These are phyloP conservation scores for Aspergillus nomiae DNA, from an alignment of 2,329 filamentous ascomycete genomes.

Conservation along the genomic window DNA sequence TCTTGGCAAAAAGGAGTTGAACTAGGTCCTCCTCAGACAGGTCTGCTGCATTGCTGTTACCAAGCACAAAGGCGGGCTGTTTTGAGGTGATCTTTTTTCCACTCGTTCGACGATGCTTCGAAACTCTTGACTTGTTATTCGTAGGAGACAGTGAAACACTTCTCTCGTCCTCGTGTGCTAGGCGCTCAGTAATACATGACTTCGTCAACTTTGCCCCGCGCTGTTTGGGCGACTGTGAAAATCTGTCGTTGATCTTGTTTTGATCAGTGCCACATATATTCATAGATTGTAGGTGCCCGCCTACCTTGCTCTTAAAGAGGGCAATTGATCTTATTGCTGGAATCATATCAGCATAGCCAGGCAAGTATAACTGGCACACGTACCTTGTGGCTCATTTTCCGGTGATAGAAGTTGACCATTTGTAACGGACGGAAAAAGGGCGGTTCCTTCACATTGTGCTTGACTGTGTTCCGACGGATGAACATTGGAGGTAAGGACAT, in stretches of 20 bases:
- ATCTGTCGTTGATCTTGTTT: background rate
- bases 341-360: background rate
- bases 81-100: slow-evolving; percentile 5
- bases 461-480: background rate
- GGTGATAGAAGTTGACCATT: background rate
- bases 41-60: slow-evolving; percentile 4
- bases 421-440: background rate
- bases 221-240: background rate
- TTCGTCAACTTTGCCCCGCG: background rate
- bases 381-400: background rate
- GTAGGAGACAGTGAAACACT: background rate
- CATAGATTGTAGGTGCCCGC: background rate
- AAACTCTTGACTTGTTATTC: slow-evolving; percentile 13
- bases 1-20: slow-evolving; percentile 35
- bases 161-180: background rate
- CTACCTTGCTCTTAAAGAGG: background rate
- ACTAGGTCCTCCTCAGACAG: slow-evolving; percentile 40
- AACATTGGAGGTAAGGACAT: background rate
- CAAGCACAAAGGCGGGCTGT: background rate
- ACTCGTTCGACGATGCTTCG: slow-evolving; percentile 19
- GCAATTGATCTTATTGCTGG: no score
- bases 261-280: background rate
- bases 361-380: background rate
- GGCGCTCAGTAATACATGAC: background rate
- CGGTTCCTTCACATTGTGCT: background rate